Conservation (phyloP, 2,329 filamentous ascomycete genomes). For the Colletotrichum kahawae region DNA sequence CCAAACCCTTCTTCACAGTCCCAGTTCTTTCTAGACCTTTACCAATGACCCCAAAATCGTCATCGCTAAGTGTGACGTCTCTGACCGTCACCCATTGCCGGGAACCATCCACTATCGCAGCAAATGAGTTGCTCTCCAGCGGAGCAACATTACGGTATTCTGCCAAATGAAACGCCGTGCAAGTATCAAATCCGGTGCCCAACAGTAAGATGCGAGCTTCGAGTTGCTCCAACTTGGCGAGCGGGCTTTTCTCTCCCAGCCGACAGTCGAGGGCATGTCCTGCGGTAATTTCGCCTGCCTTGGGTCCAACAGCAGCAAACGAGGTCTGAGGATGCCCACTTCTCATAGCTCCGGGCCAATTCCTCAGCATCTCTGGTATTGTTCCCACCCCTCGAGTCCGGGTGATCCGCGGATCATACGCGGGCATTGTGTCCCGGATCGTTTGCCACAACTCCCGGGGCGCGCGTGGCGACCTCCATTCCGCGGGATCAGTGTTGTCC, state of each 20-base stretch:
- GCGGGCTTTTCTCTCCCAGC: not conserved
- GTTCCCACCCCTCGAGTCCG: conserved; percentile 16
- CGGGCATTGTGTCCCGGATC: conserved; percentile 19
- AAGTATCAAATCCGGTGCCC: conserved; percentile 17
- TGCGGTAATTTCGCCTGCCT: not conserved
- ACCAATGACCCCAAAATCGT: not conserved
- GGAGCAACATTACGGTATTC: conserved; percentile 5
- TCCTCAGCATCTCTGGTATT: conserved; percentile 18
- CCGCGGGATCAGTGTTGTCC: conserved; percentile 12
- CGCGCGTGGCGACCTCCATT: conserved; percentile 22
- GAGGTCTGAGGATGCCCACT: conserved; percentile 25
- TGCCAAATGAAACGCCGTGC: conserved; percentile 21
- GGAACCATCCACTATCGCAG: conserved; percentile 1
- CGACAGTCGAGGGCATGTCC: not conserved
- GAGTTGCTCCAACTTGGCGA: not conserved
- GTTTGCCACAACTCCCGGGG: conserved; percentile 20
- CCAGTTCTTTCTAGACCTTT: not conserved
- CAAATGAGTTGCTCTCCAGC: conserved; percentile 14
- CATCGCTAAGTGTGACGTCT: not conserved
- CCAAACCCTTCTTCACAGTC: not conserved
- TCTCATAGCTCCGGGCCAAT: conserved; percentile 21
- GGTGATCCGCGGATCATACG: conserved; percentile 7
- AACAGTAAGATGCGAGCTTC: conserved; percentile 14
- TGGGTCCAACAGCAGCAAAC: not conserved
- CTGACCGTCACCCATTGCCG: conserved; percentile 19